Conservation (phyloP, 2,329 filamentous ascomycete genomes). For the Chaetomiaceae sp. region DNA sequence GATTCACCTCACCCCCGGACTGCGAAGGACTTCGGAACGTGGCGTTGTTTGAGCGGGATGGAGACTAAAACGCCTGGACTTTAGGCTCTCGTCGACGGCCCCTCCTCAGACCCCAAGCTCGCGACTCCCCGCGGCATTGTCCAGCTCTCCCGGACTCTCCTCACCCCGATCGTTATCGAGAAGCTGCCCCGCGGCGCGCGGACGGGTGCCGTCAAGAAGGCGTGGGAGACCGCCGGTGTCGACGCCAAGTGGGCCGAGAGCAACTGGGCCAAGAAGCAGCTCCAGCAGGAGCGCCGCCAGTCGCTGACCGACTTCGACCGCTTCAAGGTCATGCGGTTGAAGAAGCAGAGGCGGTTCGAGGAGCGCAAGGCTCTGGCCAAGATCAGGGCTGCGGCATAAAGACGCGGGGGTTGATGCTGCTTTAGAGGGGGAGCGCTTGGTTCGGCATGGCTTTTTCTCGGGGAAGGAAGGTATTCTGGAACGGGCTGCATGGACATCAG, state of each 20-base stretch:
- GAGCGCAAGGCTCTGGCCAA: constrained; percentile 94
- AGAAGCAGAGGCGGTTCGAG: constrained; percentile 99
- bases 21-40: constrained; percentile 6
- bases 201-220: constrained; percentile 75
- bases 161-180: constrained; percentile 84
- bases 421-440: constrained; percentile 27
- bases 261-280: constrained; percentile 91
- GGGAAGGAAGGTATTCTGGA: constrained; percentile 35
- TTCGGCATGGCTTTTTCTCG: constrained; percentile 31
- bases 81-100: constrained; percentile 94
- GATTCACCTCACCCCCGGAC: constrained; percentile 15
- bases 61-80: constrained; percentile 31
- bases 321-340: constrained; percentile 99
- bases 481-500: constrained; percentile 45
- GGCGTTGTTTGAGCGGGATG: constrained; percentile 16
- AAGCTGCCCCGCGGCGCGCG: constrained; percentile 83
- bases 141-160: constrained; percentile 74
- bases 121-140: constrained; percentile 83
- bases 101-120: constrained; percentile 73
- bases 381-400: constrained; percentile 73
- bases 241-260: constrained; percentile 90
- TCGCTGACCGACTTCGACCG: constrained; percentile 96
- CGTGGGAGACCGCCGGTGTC: constrained; percentile 87
- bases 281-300: constrained; percentile 80
- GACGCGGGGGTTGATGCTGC: constrained; percentile 22